Evolutionary conservation across 2,329 filamentous ascomycete species (phyloP).

Genomic region (Scytalidium lignicola): DNA sequence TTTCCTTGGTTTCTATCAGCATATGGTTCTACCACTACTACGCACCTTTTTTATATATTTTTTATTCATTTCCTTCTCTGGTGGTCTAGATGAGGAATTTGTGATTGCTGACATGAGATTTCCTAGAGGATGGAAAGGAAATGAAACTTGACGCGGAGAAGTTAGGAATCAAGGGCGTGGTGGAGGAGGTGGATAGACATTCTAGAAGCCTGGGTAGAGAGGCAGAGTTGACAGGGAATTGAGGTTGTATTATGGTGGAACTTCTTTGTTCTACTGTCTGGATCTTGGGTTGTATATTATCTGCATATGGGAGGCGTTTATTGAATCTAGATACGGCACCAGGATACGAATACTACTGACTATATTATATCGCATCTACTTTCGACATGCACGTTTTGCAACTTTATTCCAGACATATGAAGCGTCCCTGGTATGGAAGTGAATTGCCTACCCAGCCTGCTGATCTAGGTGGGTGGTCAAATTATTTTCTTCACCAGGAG

Average conservation of each 20-base stretch:
- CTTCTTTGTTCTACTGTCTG: not conserved
- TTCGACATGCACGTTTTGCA: too few species aligned
- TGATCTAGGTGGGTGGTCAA: too few species aligned
- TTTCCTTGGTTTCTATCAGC: not conserved
- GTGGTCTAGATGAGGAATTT: too few species aligned
- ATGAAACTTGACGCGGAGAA: constrained; percentile 76
- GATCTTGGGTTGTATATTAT: constrained; percentile 11
- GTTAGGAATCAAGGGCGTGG: constrained; percentile 77
- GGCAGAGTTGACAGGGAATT: constrained; percentile 62
- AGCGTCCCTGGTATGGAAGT: too few species aligned
- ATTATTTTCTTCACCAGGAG: too few species aligned
- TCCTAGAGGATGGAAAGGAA: constrained; percentile 83
- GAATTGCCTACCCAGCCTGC: too few species aligned
- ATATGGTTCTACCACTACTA: not conserved
- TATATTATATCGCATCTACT: too few species aligned
- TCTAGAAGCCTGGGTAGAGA: constrained; percentile 76
- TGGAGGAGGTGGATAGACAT: constrained; percentile 86
- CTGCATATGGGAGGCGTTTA: constrained; percentile 23
- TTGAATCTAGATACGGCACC: not conserved
- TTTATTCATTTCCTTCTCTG: too few species aligned
- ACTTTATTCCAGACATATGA: too few species aligned
- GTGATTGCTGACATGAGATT: constrained; percentile 17
- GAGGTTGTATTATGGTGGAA: constrained; percentile 3
- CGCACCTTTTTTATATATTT: too few species aligned
- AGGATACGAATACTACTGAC: too few species aligned